phyloP scores from a whole-genome alignment of 1,284 basidiomycete species.

The Apiotrichum sp. region DNA sequence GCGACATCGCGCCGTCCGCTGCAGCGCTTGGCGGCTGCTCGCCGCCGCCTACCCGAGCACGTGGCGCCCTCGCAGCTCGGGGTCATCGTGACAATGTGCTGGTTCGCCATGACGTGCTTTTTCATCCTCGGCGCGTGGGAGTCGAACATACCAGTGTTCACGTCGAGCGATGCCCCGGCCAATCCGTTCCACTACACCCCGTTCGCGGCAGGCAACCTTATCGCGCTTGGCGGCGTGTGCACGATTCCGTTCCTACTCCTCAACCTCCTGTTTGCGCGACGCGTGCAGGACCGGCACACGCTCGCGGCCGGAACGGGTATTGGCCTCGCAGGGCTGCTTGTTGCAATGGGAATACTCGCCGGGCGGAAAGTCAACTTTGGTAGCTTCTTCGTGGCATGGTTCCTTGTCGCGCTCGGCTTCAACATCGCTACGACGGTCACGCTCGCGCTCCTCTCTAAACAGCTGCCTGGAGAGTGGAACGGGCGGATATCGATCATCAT shows the following conservation, averaged over 20 bases:
- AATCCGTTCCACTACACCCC: slow-evolving; percentile 12
- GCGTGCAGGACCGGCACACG: slow-evolving; percentile 9
- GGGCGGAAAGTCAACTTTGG: slow-evolving; percentile 3
- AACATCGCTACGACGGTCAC: slow-evolving; percentile 9
- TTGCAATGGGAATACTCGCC: slow-evolving; percentile 4
- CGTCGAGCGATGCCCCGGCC: not conserved
- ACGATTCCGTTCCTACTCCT: slow-evolving; percentile 9
- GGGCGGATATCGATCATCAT: slow-evolving; percentile 2
- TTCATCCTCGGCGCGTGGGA: slow-evolving; percentile 13
- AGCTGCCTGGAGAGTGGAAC: slow-evolving; percentile 11
- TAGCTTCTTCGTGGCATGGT: slow-evolving; percentile 6
- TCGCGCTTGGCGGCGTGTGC: slow-evolving; percentile 9
- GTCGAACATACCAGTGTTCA: slow-evolving; percentile 8
- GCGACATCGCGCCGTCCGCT: not conserved
- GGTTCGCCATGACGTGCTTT: slow-evolving; percentile 9
- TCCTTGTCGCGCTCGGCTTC: slow-evolving; percentile 11
- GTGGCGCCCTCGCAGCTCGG: not conserved
- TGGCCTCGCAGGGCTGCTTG: not conserved
- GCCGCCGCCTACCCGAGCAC: too few relatives aligned
- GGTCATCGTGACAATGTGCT: slow-evolving; percentile 4
- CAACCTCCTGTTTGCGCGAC: slow-evolving; percentile 5
- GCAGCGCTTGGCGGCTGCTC: not conserved
- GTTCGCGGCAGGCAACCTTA: slow-evolving; percentile 9
- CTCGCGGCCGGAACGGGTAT: slow-evolving; percentile 1
- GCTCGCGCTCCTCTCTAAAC: slow-evolving; percentile 6